Evolutionary conservation across 495 filamentous ascomycete genomes (phyloP).

Genomic region (Penicillium cinerascens): DNA sequence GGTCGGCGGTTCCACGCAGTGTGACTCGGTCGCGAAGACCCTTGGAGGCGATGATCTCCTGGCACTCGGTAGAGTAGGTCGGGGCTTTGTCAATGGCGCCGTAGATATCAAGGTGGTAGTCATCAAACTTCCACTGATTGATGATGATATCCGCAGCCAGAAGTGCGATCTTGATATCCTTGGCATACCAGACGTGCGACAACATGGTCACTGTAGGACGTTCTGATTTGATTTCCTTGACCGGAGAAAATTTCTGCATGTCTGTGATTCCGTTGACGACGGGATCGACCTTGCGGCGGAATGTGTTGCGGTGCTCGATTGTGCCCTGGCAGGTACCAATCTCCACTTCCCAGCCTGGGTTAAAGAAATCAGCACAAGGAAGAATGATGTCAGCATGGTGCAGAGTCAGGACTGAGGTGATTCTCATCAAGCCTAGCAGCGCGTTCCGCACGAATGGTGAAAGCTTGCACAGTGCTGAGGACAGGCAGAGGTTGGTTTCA

Average conservation of each 20-base stretch:
- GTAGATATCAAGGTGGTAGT: conserved; percentile 62
- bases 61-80: conserved; percentile 57
- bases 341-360: conserved; percentile 65
- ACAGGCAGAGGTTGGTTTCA: conserved; percentile 59
- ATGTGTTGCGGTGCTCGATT: conserved; percentile 56
- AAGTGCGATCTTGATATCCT: conserved; percentile 62
- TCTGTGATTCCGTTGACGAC: conserved; percentile 67
- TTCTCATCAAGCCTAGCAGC: conserved; percentile 53
- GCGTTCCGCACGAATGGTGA: conserved; percentile 55
- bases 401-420: conserved; percentile 57
- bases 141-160: conserved; percentile 63
- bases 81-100: conserved; percentile 59
- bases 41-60: conserved; percentile 61
- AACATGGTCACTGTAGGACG: conserved; percentile 63
- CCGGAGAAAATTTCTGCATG: conserved; percentile 60
- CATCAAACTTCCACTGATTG: conserved; percentile 63
- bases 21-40: conserved; percentile 51
- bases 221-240: conserved; percentile 54
- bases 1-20: conserved; percentile 54
- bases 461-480: conserved; percentile 56
- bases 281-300: conserved; percentile 61
- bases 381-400: conserved; percentile 63
- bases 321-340: conserved; percentile 58
- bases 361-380: conserved; percentile 65
- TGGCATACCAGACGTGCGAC: conserved; percentile 62